Evolutionary conservation across 1,284 basidiomycete species (phyloP).

Genomic region (Rhodotorula sp.): DNA sequence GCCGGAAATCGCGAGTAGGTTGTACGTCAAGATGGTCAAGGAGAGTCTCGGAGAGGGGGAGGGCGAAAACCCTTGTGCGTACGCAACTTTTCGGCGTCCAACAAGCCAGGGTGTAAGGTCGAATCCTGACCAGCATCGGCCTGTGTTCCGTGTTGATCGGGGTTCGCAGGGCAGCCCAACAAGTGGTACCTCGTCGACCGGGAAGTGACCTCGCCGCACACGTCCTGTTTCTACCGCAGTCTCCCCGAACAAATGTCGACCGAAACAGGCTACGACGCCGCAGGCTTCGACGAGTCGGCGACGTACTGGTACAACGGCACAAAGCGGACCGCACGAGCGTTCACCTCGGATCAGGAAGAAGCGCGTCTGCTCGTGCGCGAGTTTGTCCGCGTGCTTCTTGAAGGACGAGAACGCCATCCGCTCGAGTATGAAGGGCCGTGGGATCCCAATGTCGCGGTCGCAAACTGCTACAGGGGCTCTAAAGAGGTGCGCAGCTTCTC

Average conservation of each 20-base stretch:
- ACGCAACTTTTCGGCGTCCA: too few relatives aligned
- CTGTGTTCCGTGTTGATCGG: too few relatives aligned
- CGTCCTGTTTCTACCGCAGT: constrained; percentile 72
- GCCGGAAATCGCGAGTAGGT: constrained; percentile 22
- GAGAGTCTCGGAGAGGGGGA: constrained; percentile 18
- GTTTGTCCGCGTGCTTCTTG: constrained; percentile 71
- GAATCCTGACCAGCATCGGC: too few relatives aligned
- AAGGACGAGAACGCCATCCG: constrained; percentile 60
- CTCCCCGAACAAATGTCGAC: constrained; percentile 50
- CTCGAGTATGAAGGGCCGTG: constrained; percentile 70
- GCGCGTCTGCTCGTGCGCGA: constrained; percentile 73
- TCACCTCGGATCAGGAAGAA: constrained; percentile 70
- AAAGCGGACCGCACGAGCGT: constrained; percentile 60
- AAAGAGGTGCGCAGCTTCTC: constrained; percentile 55
- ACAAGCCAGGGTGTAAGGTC: too few relatives aligned
- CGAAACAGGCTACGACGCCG: constrained; percentile 53
- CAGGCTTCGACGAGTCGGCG: constrained; percentile 34
- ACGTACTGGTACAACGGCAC: constrained; percentile 72
- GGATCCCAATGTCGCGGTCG: constrained; percentile 85
- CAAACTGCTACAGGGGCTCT: constrained; percentile 81
- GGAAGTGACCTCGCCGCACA: constrained; percentile 75
- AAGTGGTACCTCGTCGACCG: constrained; percentile 81
- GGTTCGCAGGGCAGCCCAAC: constrained; percentile 59
- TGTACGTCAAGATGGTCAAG: constrained; percentile 26
- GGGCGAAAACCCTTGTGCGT: constrained; percentile 13